Evolutionary conservation across 2,329 filamentous ascomycete species (phyloP), one percentile per base, ranked within the genome.

Genomic region (Calonectria multiphialidica): DNA sequence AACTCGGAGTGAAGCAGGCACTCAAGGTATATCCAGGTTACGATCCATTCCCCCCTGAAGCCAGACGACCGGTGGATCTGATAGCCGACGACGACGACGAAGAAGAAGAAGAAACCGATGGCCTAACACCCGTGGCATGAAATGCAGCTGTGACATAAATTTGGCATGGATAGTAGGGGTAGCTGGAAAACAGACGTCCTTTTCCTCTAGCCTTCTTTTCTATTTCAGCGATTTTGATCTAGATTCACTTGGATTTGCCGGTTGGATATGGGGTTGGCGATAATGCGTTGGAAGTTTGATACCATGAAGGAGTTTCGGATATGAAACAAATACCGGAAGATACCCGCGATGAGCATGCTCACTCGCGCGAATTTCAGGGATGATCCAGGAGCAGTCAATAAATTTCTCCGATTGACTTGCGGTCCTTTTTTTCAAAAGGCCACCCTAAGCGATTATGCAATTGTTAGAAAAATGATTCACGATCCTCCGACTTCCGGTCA

Each of bases 1-100:
- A 84, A 47, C 71, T 83, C 21, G 84, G 84, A 10, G 79, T 86
- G n/a, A 78, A 79, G 49, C 83, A 85, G 66, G 84, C 83, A 2
- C 70, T 85, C 37, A 79, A 74, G 23, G 76, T 74, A 12, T 73
- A 78, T 45, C 68, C 75, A 5, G 75, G 64, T 8, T 66, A 37
- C 5, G 57, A 72, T n/a, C 23, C 57, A 15, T 70, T 82, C 28
- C 82, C 82, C 23, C 45, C 35, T 1, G 81, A 83, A 69, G 79
- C 80, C 7, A 73, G 72, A 40, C 45, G 67, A 18, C 82, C 82
- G 2, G 57, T 79, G 35, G 68, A 75, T 6, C 30, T 76, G 21
- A 74, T 65, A 44, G 74, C 72, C 25, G 76, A 78, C 42, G 65
- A n/a, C n/a, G n/a, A n/a, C n/a, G n/a, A n/a, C n/a, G n/a, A n/a